Conservation (phyloP, 106 monocot species). For the Dioscorea zingiberensis region DNA sequence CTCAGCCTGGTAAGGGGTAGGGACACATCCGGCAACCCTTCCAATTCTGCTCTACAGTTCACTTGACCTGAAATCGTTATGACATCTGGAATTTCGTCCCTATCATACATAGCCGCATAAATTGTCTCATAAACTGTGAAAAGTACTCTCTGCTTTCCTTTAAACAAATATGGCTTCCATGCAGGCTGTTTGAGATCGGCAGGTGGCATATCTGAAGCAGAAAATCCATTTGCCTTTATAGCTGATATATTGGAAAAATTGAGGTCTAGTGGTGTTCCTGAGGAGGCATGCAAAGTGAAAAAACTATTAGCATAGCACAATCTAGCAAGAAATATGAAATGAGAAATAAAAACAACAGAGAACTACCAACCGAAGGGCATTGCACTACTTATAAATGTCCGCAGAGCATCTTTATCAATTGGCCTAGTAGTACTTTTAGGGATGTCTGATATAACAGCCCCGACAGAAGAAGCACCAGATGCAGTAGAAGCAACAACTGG, state of each 20-base stretch:
- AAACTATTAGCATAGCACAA: neutral
- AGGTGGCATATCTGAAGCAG: constrained; percentile 61
- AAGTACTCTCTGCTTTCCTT: constrained; percentile 79
- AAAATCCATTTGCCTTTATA: constrained; percentile 70
- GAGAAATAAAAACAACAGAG: constrained; percentile 38
- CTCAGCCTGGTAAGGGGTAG: constrained; percentile 53
- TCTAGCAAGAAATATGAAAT: constrained; percentile 24
- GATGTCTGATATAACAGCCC: constrained; percentile 44
- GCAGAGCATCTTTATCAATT: constrained; percentile 76
- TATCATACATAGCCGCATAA: constrained; percentile 83
- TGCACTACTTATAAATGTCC: constrained; percentile 63
- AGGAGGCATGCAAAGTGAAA: constrained; percentile 4
- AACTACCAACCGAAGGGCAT: constrained; percentile 98
- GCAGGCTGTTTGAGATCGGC: constrained; percentile 81
- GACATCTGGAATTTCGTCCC: constrained; percentile 84
- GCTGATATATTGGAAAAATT: constrained; percentile 61
- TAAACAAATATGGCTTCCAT: constrained; percentile 94
- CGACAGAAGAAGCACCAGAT: constrained; percentile 40
- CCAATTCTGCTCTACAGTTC: constrained; percentile 89
- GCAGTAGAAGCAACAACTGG: constrained; percentile 42
- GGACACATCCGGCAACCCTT: constrained; percentile 93
- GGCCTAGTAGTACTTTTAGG: constrained; percentile 46
- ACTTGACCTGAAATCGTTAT: constrained; percentile 88
- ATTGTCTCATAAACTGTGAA: constrained; percentile 72
- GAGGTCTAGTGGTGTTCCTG: constrained; percentile 90